Percentiles rank a stretch among this genome's conserved stretches.
Evolutionary conservation across 2,329 filamentous ascomycete genomes (phyloP).

Genomic region (Simplicillium aogashimaense): DNA sequence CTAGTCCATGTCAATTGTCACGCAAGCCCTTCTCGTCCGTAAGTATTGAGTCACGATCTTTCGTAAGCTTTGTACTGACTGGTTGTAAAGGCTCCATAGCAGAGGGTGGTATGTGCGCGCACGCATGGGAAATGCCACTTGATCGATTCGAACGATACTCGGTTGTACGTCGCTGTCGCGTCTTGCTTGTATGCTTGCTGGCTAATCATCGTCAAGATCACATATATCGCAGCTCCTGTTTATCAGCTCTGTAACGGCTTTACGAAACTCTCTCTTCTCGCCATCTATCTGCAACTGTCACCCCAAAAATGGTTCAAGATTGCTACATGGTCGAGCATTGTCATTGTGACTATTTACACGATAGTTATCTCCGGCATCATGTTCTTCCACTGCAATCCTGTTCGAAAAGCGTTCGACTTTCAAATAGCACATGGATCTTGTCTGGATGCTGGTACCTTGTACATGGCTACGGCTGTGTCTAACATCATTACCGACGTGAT

Average conservation of each 20-base stretch:
- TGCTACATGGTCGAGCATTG: slow-evolving; percentile 17
- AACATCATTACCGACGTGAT: slow-evolving; percentile 17
- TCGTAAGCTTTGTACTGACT: neutral
- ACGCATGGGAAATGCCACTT: slow-evolving; percentile 15
- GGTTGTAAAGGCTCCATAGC: slow-evolving; percentile 7
- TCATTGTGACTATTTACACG: slow-evolving; percentile 19
- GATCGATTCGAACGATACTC: slow-evolving; percentile 9
- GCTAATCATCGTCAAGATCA: slow-evolving; percentile 2
- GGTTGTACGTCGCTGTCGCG: slow-evolving; percentile 8
- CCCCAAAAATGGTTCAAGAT: slow-evolving; percentile 20
- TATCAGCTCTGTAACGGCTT: slow-evolving; percentile 24
- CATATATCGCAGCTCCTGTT: slow-evolving; percentile 16
- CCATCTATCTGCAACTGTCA: slow-evolving; percentile 25
- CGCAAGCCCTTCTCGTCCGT: slow-evolving; percentile 10
- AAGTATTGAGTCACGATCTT: neutral
- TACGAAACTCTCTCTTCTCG: slow-evolving; percentile 24
- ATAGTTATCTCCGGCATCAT: slow-evolving; percentile 14
- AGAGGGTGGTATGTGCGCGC: slow-evolving; percentile 10
- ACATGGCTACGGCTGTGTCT: slow-evolving; percentile 33
- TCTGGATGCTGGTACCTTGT: slow-evolving; percentile 32
- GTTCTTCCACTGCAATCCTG: slow-evolving; percentile 14
- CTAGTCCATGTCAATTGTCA: slow-evolving; percentile 7
- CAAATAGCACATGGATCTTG: slow-evolving; percentile 19
- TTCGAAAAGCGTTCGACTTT: slow-evolving; percentile 13
- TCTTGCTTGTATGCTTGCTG: neutral